These are phyloP conservation scores for Tricholomella constricta DNA, from an alignment of 768 basidiomycete genomes.

Conservation along the genomic window DNA sequence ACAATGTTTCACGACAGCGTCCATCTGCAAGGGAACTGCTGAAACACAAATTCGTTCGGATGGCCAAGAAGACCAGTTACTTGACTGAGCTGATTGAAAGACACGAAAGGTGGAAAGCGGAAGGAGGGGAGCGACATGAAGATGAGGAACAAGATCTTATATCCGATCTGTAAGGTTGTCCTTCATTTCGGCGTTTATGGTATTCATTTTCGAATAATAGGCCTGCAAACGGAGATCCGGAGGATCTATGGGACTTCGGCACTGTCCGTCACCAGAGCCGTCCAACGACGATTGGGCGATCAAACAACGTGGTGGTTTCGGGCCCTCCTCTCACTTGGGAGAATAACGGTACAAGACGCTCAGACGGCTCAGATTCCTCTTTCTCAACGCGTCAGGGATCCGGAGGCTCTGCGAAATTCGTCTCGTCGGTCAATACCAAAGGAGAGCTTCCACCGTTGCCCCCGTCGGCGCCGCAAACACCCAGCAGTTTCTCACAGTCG, in stretches of 20 bases:
- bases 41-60: slow-evolving; percentile 93
- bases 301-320: slow-evolving; percentile 58
- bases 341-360: slow-evolving; percentile 58
- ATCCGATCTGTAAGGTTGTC: slow-evolving; percentile 61
- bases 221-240: slow-evolving; percentile 57
- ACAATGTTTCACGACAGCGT: slow-evolving; percentile 52
- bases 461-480: slow-evolving; percentile 35
- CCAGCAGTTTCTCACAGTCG: slow-evolving; percentile 56
- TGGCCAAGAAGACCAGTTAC: slow-evolving; percentile 94
- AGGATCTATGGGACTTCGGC: slow-evolving; percentile 97
- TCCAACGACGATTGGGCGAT: slow-evolving; percentile 66
- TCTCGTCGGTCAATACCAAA: slow-evolving; percentile 53
- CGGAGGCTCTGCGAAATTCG: slow-evolving; percentile 36
- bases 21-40: slow-evolving; percentile 94
- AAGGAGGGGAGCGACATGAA: slow-evolving; percentile 76
- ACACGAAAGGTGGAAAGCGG: slow-evolving; percentile 90
- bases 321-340: slow-evolving; percentile 82
- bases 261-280: slow-evolving; percentile 80
- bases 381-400: slow-evolving; percentile 28
- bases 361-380: slow-evolving; percentile 39
- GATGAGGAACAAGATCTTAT: slow-evolving; percentile 66
- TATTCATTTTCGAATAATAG: slow-evolving; percentile 32
- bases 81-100: slow-evolving; percentile 95
- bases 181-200: slow-evolving; percentile 3
- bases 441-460: slow-evolving; percentile 66